phyloP scores from a whole-genome alignment of 1,139 yeast species.

The Geotrichum klebahnii region DNA sequence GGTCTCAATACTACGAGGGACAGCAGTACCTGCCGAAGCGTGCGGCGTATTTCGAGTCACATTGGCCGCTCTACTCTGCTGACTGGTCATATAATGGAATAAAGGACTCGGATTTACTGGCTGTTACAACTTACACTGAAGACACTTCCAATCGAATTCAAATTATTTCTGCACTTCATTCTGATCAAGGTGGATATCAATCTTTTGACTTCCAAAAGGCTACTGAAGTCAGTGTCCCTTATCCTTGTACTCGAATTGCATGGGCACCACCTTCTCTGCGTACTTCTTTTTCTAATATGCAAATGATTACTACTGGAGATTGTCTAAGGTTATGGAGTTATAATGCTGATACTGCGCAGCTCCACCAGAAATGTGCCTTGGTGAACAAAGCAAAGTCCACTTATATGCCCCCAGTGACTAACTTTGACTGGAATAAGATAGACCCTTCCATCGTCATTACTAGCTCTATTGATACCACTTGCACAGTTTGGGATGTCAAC shows the following conservation, averaged over 20 bases:
- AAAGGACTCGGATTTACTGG: slow-evolving; percentile 50
- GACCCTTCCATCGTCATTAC: slow-evolving; percentile 75
- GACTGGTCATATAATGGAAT: slow-evolving; percentile 55
- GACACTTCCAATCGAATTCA: slow-evolving; percentile 40
- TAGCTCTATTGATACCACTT: slow-evolving; percentile 89
- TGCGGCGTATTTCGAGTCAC: slow-evolving; percentile 50
- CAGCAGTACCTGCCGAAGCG: slow-evolving; percentile 5
- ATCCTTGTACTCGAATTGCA: slow-evolving; percentile 64
- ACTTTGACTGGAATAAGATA: slow-evolving; percentile 85
- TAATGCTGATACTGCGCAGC: slow-evolving; percentile 39
- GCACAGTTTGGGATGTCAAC: slow-evolving; percentile 88
- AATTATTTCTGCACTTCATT: slow-evolving; percentile 21
- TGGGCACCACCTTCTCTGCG: slow-evolving; percentile 57
- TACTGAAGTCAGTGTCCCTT: slow-evolving; percentile 53
- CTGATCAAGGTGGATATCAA: slow-evolving; percentile 22
- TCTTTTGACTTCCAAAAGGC: slow-evolving; percentile 34
- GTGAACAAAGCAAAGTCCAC: slow-evolving; percentile 42
- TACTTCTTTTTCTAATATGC: slow-evolving; percentile 27
- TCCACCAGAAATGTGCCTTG: slow-evolving; percentile 42
- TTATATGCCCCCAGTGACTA: slow-evolving; percentile 60
- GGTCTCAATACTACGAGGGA: not conserved
- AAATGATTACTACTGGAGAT: slow-evolving; percentile 68
- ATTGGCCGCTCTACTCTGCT: slow-evolving; percentile 59
- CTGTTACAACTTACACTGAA: slow-evolving; percentile 67
- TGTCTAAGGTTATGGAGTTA: slow-evolving; percentile 64